Evolutionary conservation across 2,329 filamentous ascomycete genomes (phyloP).

Genomic region (Talaromyces atroroseus): DNA sequence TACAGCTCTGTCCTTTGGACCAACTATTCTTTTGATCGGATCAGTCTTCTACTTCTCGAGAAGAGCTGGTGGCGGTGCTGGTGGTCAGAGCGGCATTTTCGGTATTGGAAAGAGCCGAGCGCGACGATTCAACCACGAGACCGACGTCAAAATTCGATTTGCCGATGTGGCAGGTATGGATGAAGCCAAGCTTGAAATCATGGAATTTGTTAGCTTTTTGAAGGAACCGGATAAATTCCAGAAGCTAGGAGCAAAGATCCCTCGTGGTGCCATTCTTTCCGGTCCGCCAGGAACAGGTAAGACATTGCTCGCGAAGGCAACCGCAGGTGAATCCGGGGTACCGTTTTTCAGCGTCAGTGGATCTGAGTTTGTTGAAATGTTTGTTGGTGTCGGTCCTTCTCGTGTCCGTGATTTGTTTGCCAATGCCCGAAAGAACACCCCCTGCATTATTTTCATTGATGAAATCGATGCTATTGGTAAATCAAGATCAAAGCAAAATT

Average conservation of each 20-base stretch:
- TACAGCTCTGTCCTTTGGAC: conserved; percentile 74
- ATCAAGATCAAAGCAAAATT: conserved; percentile 74
- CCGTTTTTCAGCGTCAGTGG: conserved; percentile 98
- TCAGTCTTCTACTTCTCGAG: conserved; percentile 74
- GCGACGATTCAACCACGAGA: conserved; percentile 96
- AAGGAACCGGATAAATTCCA: conserved; percentile 91
- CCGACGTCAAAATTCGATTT: conserved; percentile 94
- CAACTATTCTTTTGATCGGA: conserved; percentile 79
- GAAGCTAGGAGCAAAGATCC: conserved; percentile 93
- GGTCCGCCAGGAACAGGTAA: conserved; percentile 99
- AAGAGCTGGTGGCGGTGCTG: conserved; percentile 64
- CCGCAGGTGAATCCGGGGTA: conserved; percentile 91
- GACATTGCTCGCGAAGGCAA: conserved; percentile 93
- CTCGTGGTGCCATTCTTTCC: conserved; percentile 89
- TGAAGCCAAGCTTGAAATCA: conserved; percentile 95
- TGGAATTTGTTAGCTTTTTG: conserved; percentile 98
- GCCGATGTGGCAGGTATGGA: conserved; percentile 96
- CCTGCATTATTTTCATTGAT: conserved; percentile 99
- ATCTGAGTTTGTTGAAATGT: conserved; percentile 99
- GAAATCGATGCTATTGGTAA: conserved; percentile 98
- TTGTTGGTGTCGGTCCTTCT: conserved; percentile 95
- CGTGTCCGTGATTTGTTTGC: conserved; percentile 91
- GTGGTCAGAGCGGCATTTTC: conserved; percentile 72
- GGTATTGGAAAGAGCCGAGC: conserved; percentile 93
- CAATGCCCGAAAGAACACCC: conserved; percentile 89